phyloP scores from a whole-genome alignment of 2,329 filamentous ascomycete species.

The Chrysosporium queenslandicum region DNA sequence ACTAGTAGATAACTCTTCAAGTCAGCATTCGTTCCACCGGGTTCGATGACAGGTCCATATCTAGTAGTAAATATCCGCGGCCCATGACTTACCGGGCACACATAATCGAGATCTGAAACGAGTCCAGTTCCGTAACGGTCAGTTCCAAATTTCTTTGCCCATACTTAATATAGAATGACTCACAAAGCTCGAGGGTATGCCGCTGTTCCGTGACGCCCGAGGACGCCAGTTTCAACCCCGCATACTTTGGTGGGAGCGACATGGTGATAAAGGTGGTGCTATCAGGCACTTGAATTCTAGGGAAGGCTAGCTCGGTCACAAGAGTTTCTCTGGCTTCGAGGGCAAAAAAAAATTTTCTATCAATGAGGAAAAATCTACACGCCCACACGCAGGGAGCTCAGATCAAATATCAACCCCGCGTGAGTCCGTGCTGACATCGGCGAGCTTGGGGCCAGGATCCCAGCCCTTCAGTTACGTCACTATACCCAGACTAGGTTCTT shows the following conservation, averaged over 20 bases:
- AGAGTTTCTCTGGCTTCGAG: background rate
- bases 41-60: background rate
- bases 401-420: background rate
- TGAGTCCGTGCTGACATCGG: background rate
- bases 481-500: background rate
- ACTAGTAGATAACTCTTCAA: conserved; percentile 30
- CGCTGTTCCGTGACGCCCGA: conserved; percentile 20
- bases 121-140: background rate
- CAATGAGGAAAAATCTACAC: too few relatives aligned
- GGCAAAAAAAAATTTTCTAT: too few relatives aligned
- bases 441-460: background rate
- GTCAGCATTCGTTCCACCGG: background rate
- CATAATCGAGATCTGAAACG: conserved; percentile 68
- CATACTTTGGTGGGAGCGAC: conserved; percentile 51
- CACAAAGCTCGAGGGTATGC: conserved; percentile 35
- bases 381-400: too few relatives aligned
- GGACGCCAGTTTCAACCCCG: conserved; percentile 38
- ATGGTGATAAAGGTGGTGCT: conserved; percentile 28
- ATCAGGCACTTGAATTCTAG: background rate
- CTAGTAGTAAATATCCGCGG: background rate
- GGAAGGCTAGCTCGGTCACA: background rate
- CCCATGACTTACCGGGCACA: conserved; percentile 55
- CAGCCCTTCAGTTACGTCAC: background rate
- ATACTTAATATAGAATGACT: conserved; percentile 13
- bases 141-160: background rate